Evolutionary conservation across 148 eudicot genomes (phyloP), one percentile per base, ranked within the genome.

Genomic region (Beta vulgaris): DNA sequence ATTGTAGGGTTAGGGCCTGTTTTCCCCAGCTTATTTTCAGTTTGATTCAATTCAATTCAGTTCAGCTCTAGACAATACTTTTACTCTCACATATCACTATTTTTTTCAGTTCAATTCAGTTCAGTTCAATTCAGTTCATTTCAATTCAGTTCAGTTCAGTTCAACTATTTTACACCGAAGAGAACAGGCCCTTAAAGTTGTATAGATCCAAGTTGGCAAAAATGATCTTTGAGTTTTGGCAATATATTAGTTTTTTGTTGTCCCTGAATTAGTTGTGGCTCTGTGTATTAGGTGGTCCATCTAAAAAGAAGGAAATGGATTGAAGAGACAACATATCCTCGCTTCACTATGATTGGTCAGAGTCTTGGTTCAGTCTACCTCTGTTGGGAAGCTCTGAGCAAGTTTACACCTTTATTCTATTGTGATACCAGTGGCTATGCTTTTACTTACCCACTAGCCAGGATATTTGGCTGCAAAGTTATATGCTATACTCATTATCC

Each of bases 341-440:
- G 97, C 29, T 95, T 95, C 86, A 92, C 97, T 62, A 92, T 90
- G 98, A 92, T 95, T 77, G 92, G 97, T 69, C 99, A 92, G 79
- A 90, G 99, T 82, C 84, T 95, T 64, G 99, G 99, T 67, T 95
- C 99, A 28, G 89, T 95, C 39, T 92, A 83, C 80, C 96, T 95
- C 42, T 79, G 90, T n/a, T 95, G 91, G 90, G 97, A 95, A 86
- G 99, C 99, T 79, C 82, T 95, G 51, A 83, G 88, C 86, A 86
- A 88, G 65, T 84, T 88, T 73, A 89, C 93, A 18, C 99, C 99
- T 65, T 36, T 66, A 0, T 91, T 90, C 79, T 95, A 88, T 82
- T 80, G 89, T 49, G 97, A 95, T 81, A 92, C 98, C n/a, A 95
- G 99, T 84, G 99, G 99, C 70, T 86, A 95, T 90, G 99, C 99